A percentile compares a stretch with the other conserved stretches of the same genome.
These are phyloP conservation scores for Phytophthora pseudosyringae DNA, from an alignment of 352 stramenopile species.

Conservation along the genomic window DNA sequence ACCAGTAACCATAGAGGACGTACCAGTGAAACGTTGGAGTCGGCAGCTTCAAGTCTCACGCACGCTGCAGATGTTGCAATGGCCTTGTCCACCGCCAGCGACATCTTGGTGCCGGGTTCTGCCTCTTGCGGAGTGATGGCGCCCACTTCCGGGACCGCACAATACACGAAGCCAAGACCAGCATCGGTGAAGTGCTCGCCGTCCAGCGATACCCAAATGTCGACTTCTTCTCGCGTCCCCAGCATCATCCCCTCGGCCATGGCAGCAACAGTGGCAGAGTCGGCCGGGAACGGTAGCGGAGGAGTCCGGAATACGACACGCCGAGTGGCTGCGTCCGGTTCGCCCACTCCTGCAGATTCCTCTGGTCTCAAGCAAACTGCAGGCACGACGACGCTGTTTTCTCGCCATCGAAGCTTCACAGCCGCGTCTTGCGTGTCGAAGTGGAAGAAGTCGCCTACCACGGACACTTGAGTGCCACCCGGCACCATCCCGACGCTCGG, in stretches of 20 bases:
- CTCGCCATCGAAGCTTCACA: constrained; percentile 55
- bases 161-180: constrained; percentile 29
- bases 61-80: constrained; percentile 26
- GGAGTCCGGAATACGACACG: constrained; percentile 55
- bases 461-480: constrained; percentile 56
- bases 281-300: constrained; percentile 44
- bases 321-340: constrained; percentile 27
- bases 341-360: neutral
- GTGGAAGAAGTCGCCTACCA: constrained; percentile 59
- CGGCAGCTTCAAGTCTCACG: constrained; percentile 22
- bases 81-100: constrained; percentile 26
- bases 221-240: constrained; percentile 46
- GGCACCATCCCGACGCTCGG: constrained; percentile 44
- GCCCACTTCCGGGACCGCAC: constrained; percentile 20
- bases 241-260: constrained; percentile 40
- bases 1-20: constrained; percentile 24
- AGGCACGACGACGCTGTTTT: constrained; percentile 38
- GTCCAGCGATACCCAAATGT: constrained; percentile 61
- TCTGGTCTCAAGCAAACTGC: constrained; percentile 37
- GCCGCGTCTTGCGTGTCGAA: constrained; percentile 65
- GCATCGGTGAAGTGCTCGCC: constrained; percentile 51
- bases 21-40: constrained; percentile 34
- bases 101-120: constrained; percentile 31
- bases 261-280: constrained; percentile 21
- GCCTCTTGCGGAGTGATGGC: constrained; percentile 26